phyloP scores from a whole-genome alignment of 2,329 filamentous ascomycete species.

The Mollisia scopiformis region DNA sequence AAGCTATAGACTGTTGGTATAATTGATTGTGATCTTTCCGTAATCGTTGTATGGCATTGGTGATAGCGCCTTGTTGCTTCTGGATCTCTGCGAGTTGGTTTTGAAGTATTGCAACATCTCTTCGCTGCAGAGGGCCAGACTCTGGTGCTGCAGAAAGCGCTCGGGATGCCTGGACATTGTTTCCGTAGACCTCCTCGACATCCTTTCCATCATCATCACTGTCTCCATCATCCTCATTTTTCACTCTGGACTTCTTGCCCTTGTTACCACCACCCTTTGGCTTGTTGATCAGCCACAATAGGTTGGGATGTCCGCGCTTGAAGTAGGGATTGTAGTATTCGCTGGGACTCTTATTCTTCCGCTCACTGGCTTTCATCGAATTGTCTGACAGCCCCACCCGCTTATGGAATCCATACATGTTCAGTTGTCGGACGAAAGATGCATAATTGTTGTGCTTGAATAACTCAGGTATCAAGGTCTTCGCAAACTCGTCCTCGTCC shows the following conservation, averaged over 20 bases:
- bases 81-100: conserved; percentile 82
- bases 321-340: conserved; percentile 99
- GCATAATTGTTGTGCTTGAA: conserved; percentile 84
- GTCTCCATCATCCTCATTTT: conserved; percentile 68
- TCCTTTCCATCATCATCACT: conserved; percentile 67
- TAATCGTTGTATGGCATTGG: conserved; percentile 77
- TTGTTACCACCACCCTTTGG: conserved; percentile 73
- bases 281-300: conserved; percentile 96
- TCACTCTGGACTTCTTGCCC: conserved; percentile 54
- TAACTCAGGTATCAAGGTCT: conserved; percentile 72
- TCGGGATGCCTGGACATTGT: conserved; percentile 48
- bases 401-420: conserved; percentile 68
- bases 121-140: conserved; percentile 57
- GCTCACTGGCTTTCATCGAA: conserved; percentile 95
- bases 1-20: conserved; percentile 84
- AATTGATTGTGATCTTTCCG: conserved; percentile 86
- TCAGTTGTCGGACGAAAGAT: conserved; percentile 74
- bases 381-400: conserved; percentile 92
- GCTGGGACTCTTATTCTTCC: conserved; percentile 96
- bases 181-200: conserved; percentile 40
- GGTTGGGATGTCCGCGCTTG: conserved; percentile 85
- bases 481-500: conserved; percentile 88
- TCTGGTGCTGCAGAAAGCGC: conserved; percentile 38
- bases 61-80: conserved; percentile 85
- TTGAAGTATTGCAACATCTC: conserved; percentile 77